A percentile compares a stretch with the other conserved stretches of the same genome.
Evolutionary conservation across 805 yeast genomes (phyloP).

Genomic region (Saccharomyces jurei): DNA sequence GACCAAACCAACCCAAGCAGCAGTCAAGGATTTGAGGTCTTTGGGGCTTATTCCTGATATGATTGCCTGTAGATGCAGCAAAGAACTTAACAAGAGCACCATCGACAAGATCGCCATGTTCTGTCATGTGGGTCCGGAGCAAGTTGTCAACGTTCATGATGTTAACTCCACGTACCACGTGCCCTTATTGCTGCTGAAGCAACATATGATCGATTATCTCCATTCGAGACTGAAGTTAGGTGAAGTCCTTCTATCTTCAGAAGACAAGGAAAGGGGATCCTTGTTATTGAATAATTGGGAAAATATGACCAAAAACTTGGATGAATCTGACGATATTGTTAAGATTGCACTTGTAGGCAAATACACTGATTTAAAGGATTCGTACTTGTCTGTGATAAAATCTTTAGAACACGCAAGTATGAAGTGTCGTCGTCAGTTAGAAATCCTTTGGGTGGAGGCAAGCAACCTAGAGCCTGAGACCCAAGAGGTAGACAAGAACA

Average conservation of each 20-base stretch:
- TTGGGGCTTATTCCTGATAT: constrained; percentile 92
- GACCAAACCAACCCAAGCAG: constrained; percentile 99
- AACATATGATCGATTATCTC: constrained; percentile 70
- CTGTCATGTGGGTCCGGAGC: constrained; percentile 96
- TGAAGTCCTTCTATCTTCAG: constrained; percentile 38
- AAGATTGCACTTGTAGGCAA: constrained; percentile 96
- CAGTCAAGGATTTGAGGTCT: constrained; percentile 91
- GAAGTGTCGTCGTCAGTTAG: constrained; percentile 75
- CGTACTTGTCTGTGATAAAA: constrained; percentile 89
- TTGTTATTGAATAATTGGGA: constrained; percentile 71
- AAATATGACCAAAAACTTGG: constrained; percentile 67
- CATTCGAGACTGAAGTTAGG: constrained; percentile 56
- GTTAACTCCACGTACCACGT: constrained; percentile 96
- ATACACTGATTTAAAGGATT: constrained; percentile 91
- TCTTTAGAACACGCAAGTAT: constrained; percentile 92
- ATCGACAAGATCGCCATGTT: constrained; percentile 96
- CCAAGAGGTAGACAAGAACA: constrained; percentile 54
- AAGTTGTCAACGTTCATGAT: constrained; percentile 94
- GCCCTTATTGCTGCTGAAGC: constrained; percentile 83
- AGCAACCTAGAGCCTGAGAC: constrained; percentile 74
- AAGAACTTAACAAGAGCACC: constrained; percentile 69
- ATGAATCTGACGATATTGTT: constrained; percentile 76
- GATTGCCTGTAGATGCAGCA: constrained; percentile 95
- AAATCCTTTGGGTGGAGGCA: constrained; percentile 94
- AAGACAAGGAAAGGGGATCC: constrained; percentile 55